These are phyloP conservation scores for Aspergillus melleus DNA, from an alignment of 2,329 filamentous ascomycete genomes.

Conservation along the genomic window DNA sequence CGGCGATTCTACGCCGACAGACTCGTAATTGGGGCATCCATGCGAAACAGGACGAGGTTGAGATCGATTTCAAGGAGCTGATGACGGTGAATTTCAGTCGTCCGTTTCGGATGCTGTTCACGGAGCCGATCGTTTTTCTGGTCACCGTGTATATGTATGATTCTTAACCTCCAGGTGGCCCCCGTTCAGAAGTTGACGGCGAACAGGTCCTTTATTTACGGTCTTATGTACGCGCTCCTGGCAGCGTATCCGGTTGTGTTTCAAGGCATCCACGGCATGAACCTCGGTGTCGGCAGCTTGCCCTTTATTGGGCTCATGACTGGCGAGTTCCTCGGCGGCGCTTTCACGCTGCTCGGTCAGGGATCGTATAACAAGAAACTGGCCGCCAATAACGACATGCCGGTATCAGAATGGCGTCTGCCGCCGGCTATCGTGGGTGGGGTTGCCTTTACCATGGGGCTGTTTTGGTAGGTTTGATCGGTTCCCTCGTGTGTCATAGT, in stretches of 20 bases:
- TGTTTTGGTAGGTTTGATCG: conserved; percentile 32
- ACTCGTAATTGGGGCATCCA: conserved; percentile 62
- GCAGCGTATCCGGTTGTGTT: conserved; percentile 32
- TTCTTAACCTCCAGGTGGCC: too few species aligned
- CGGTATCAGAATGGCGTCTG: conserved; percentile 35
- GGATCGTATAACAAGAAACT: conserved; percentile 30
- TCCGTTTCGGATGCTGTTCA: conserved; percentile 41
- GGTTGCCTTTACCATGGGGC: conserved; percentile 32
- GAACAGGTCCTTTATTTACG: conserved; percentile 31
- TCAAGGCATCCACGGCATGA: conserved; percentile 26
- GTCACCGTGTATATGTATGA: conserved; percentile 22
- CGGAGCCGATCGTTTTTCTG: conserved; percentile 40
- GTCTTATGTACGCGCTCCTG: conserved; percentile 31
- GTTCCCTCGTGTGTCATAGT: not conserved
- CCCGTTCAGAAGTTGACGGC: not conserved
- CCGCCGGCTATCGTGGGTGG: conserved; percentile 33
- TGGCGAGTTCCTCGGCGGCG: conserved; percentile 29
- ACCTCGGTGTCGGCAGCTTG: conserved; percentile 27
- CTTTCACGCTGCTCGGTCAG: conserved; percentile 28
- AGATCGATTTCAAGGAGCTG: conserved; percentile 50
- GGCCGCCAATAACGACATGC: conserved; percentile 29
- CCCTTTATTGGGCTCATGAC: conserved; percentile 32
- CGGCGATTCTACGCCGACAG: conserved; percentile 50
- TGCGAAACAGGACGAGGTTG: conserved; percentile 54
- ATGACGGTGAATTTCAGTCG: conserved; percentile 50